Evolutionary conservation across 495 filamentous ascomycete species (phyloP).

Genomic region (Margaritispora aquatica): DNA sequence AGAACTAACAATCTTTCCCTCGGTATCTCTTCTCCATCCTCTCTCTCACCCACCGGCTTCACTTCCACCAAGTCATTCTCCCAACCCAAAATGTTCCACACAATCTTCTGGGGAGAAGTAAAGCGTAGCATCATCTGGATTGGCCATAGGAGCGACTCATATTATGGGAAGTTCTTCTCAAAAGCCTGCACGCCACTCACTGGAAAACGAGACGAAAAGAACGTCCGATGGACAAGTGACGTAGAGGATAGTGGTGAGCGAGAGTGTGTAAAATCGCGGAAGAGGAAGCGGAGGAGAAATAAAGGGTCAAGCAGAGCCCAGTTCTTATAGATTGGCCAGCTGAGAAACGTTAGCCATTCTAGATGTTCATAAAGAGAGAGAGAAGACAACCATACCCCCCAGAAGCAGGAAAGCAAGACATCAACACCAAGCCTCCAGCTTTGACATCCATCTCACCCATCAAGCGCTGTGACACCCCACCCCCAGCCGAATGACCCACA

Average conservation of each 20-base stretch:
- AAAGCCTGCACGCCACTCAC: conserved; percentile 27
- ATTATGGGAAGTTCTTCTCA: conserved; percentile 30
- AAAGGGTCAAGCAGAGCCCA: conserved; percentile 38
- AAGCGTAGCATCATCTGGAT: conserved; percentile 36
- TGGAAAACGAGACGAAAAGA: conserved; percentile 33
- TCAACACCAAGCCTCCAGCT: conserved; percentile 34
- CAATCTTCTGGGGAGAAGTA: conserved; percentile 27
- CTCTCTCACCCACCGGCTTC: background rate
- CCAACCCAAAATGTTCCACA: conserved; percentile 31
- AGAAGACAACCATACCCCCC: conserved; percentile 34
- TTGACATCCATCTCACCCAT: conserved; percentile 30
- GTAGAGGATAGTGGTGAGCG: conserved; percentile 42
- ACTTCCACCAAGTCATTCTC: background rate
- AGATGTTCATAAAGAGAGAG: background rate
- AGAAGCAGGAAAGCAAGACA: conserved; percentile 34
- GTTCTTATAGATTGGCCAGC: conserved; percentile 34
- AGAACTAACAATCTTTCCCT: conserved; percentile 33
- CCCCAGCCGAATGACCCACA: conserved; percentile 41
- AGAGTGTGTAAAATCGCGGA: conserved; percentile 35
- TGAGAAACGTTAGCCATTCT: too few relatives aligned
- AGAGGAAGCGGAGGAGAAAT: conserved; percentile 35
- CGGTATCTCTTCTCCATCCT: conserved; percentile 8
- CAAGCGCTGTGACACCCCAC: conserved; percentile 38
- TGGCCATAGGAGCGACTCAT: conserved; percentile 40
- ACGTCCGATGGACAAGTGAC: conserved; percentile 31